phyloP scores from a whole-genome alignment of 495 filamentous ascomycete species.

The Choiromyces venosus region DNA sequence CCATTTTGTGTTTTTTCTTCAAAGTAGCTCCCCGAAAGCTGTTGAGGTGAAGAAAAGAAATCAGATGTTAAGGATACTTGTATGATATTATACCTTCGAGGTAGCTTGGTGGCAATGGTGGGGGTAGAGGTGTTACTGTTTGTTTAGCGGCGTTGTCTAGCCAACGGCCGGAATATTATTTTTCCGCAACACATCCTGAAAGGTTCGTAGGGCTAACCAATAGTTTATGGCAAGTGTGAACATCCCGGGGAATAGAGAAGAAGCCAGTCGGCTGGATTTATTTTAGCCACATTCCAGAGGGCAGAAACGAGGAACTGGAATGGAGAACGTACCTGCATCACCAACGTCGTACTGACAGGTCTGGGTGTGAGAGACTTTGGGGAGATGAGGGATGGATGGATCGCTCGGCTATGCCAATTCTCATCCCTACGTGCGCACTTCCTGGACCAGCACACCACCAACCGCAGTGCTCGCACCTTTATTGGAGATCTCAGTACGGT shows the following conservation, averaged over 20 bases:
- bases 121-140: background rate
- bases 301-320: background rate
- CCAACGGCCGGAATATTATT: background rate
- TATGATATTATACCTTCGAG: background rate
- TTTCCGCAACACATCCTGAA: background rate
- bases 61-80: background rate
- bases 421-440: background rate
- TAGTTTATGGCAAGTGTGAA: background rate
- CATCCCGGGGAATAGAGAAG: background rate
- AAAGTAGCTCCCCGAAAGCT: background rate
- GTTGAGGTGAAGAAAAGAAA: background rate
- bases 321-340: background rate
- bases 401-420: background rate
- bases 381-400: background rate
- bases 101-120: background rate
- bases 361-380: background rate
- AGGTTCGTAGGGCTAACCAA: background rate
- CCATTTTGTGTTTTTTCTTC: slow-evolving; percentile 14
- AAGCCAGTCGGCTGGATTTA: background rate
- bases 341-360: background rate
- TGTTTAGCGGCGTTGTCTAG: background rate
- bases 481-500: background rate
- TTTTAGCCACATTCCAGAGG: background rate
- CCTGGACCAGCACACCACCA: background rate
- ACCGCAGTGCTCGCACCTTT: background rate